Conservation (phyloP, 2,329 filamentous ascomycete species). For the Nemania diffusa region DNA sequence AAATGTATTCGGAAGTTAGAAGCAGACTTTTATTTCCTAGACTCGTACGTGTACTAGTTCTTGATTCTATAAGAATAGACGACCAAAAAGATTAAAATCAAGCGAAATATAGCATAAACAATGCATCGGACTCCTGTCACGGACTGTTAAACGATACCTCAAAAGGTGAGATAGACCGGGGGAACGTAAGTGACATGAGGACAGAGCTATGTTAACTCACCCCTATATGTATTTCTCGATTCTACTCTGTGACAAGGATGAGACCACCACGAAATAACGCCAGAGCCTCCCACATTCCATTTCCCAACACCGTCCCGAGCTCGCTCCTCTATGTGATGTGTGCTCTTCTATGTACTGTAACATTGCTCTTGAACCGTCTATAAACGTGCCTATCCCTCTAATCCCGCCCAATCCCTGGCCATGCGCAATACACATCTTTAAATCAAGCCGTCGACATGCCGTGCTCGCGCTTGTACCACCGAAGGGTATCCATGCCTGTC, state of each 20-base stretch:
- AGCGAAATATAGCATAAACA: no score
- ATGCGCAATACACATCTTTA: background rate
- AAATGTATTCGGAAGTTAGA: no score
- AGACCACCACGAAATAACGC: background rate
- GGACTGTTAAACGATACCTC: no score
- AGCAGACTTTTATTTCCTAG: no score
- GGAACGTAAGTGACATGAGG: background rate
- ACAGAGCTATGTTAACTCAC: background rate
- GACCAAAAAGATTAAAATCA: no score
- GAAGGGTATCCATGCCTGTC: slow-evolving; percentile 73
- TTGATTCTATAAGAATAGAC: no score
- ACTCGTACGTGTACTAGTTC: no score
- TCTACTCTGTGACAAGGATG: background rate
- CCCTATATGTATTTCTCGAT: background rate
- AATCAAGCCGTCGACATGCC: slow-evolving; percentile 21
- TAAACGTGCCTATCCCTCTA: background rate
- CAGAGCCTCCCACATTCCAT: background rate
- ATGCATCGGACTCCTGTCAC: no score
- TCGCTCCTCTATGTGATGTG: background rate
- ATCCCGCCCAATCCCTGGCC: background rate
- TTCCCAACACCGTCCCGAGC: background rate
- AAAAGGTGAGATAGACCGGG: no score
- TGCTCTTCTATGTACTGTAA: background rate
- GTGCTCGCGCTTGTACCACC: slow-evolving; percentile 56
- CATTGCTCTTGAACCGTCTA: background rate